These are phyloP conservation scores for Strobilomyces echinocephalus DNA, from an alignment of 768 basidiomycete genomes.

Conservation along the genomic window DNA sequence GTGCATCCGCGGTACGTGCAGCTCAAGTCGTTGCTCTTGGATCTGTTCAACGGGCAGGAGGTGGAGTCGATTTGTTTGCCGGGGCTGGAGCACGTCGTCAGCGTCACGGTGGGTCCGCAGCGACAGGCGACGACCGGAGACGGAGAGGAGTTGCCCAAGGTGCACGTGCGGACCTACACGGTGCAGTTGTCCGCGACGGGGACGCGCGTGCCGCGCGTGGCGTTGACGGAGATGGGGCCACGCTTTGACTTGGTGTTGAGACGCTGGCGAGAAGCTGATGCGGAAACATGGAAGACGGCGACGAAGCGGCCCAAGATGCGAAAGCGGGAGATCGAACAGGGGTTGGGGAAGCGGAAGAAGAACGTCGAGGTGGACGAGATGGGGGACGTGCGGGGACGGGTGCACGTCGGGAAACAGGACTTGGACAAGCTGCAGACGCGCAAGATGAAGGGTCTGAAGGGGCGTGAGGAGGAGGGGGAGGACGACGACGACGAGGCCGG, in stretches of 20 bases:
- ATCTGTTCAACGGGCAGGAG: conserved; percentile 85
- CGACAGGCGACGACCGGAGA: conserved; percentile 37
- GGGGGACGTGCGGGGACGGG: conserved; percentile 89
- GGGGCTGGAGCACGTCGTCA: conserved; percentile 85
- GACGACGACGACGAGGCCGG: neutral
- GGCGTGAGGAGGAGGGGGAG: conserved; percentile 21
- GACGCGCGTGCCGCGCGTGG: conserved; percentile 72
- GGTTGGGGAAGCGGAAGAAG: conserved; percentile 88
- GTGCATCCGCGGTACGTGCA: conserved; percentile 89
- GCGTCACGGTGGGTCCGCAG: conserved; percentile 68
- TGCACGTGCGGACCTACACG: conserved; percentile 88
- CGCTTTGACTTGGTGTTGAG: conserved; percentile 79
- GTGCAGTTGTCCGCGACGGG: conserved; percentile 71
- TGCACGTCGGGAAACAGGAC: conserved; percentile 90
- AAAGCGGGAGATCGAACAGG: conserved; percentile 82
- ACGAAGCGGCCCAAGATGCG: conserved; percentile 82
- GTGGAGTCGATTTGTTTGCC: conserved; percentile 79
- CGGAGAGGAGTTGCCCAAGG: conserved; percentile 56
- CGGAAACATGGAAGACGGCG: conserved; percentile 76
- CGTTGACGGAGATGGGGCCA: conserved; percentile 87
- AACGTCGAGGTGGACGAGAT: conserved; percentile 97
- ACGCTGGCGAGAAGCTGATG: conserved; percentile 67
- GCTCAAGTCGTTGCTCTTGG: conserved; percentile 85
- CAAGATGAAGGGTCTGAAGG: conserved; percentile 94
- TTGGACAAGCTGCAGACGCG: conserved; percentile 79